Conservation (phyloP, 148 eudicot species). For the Arbutus unedo region DNA sequence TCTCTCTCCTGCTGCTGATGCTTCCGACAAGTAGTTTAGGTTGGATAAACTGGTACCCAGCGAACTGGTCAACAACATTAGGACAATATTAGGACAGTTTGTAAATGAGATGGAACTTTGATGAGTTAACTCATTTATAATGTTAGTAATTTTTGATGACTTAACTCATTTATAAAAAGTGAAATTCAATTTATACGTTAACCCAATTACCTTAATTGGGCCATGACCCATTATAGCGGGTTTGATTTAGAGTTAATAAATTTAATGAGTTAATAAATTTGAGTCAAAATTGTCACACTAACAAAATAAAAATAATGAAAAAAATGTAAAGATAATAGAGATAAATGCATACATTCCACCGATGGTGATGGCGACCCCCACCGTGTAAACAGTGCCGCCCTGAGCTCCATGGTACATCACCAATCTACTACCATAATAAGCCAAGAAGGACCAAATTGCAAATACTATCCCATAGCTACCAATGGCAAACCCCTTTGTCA, state of each 20-base stretch:
- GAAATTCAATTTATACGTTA: too few species aligned
- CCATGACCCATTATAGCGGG: too few species aligned
- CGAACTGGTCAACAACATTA: constrained; percentile 33
- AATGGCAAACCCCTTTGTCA: constrained; percentile 80
- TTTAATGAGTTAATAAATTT: too few species aligned
- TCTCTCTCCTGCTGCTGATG: constrained; percentile 57
- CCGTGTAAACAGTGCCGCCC: constrained; percentile 74
- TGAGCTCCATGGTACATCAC: constrained; percentile 71
- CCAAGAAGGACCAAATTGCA: constrained; percentile 71
- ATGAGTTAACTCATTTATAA: too few species aligned
- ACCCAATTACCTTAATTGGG: too few species aligned
- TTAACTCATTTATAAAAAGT: too few species aligned
- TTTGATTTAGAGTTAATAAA: too few species aligned
- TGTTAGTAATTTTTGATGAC: too few species aligned
- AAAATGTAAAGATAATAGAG: neutral
- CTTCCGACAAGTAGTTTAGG: constrained; percentile 65
- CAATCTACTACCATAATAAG: constrained; percentile 75
- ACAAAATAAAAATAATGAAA: neutral
- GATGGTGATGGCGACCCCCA: constrained; percentile 57
- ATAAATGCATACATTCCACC: constrained; percentile 72
- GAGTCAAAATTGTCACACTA: too few species aligned
- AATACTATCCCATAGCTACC: constrained; percentile 73
- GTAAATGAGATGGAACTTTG: too few species aligned
- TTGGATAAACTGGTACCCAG: constrained; percentile 64
- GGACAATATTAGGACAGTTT: neutral